These are phyloP conservation scores for Candida ovalis DNA, from an alignment of 805 yeast species.

Conservation along the genomic window DNA sequence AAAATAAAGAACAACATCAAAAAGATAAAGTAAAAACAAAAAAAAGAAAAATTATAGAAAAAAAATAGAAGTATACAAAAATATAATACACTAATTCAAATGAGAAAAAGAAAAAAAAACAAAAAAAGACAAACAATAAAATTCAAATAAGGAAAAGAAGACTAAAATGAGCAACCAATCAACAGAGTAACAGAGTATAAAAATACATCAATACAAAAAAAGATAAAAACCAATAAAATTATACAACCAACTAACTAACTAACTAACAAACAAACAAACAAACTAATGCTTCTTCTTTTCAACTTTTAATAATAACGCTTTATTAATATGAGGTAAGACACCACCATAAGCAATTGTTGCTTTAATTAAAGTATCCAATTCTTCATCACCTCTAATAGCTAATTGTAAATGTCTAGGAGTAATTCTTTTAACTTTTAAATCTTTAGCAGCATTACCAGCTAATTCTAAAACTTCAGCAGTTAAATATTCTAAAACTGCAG, in stretches of 20 bases:
- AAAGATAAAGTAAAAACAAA: not conserved
- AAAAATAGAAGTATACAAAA: conserved; percentile 13
- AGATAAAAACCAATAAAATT: not conserved
- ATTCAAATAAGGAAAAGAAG: not conserved
- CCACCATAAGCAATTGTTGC: conserved; percentile 98
- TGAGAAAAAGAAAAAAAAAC: not conserved
- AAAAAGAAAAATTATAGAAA: conserved; percentile 1
- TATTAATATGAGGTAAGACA: conserved; percentile 91
- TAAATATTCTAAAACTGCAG: conserved; percentile 92
- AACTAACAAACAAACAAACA: conserved; percentile 7
- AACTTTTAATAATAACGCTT: conserved; percentile 72
- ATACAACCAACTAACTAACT: not conserved
- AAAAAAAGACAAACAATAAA: conserved; percentile 2
- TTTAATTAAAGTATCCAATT: conserved; percentile 86
- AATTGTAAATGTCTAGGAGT: conserved; percentile 96
- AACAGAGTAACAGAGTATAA: not conserved
- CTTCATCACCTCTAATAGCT: conserved; percentile 98
- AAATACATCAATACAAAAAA: not conserved
- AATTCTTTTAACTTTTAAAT: conserved; percentile 91
- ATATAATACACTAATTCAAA: conserved; percentile 15
- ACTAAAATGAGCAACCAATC: too few species aligned
- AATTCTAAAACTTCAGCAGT: conserved; percentile 96
- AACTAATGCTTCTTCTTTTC: conserved; percentile 46
- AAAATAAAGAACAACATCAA: not conserved
- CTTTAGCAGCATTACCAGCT: conserved; percentile 98